Percentiles rank a stretch among this genome's conserved stretches.
These are phyloP conservation scores for Aspergillus sp. DNA, from an alignment of 2,329 filamentous ascomycete species.

Conservation along the genomic window DNA sequence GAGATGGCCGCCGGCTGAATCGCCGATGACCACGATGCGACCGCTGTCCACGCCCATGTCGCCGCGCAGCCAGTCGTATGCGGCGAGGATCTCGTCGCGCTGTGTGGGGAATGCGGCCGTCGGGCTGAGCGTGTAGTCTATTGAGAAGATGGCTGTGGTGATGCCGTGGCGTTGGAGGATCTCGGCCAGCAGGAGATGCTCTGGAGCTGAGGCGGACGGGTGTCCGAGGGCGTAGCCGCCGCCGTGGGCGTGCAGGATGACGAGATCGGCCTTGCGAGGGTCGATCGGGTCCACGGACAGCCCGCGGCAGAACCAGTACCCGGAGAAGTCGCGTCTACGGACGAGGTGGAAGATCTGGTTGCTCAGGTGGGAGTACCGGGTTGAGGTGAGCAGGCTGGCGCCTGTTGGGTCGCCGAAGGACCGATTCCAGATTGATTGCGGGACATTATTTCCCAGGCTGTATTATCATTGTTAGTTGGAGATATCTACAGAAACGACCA, in stretches of 20 bases:
- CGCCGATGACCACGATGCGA: conserved; percentile 12
- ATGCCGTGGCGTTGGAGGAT: conserved; percentile 46
- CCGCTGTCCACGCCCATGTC: conserved; percentile 6
- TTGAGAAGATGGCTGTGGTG: conserved; percentile 69
- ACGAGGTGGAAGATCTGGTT: conserved; percentile 11
- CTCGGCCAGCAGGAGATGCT: conserved; percentile 18
- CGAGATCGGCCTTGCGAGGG: conserved; percentile 13
- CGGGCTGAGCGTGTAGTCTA: conserved; percentile 78
- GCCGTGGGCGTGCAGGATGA: conserved; percentile 21
- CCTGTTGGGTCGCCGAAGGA: conserved; percentile 5
- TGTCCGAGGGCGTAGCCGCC: conserved; percentile 20
- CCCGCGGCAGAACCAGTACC: conserved; percentile 17
- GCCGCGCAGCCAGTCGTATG: conserved; percentile 53
- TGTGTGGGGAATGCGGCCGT: conserved; percentile 71
- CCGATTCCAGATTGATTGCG: conserved; percentile 7
- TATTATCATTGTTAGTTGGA: neutral
- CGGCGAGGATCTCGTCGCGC: conserved; percentile 65
- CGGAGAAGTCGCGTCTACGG: conserved; percentile 3
- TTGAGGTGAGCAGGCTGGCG: conserved; percentile 4
- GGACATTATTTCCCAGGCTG: conserved; percentile 15
- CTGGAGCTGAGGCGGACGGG: conserved; percentile 14
- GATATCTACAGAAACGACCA: neutral
- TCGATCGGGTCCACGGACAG: conserved; percentile 1
- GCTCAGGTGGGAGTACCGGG: conserved; percentile 11
- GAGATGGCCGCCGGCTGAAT: conserved; percentile 15